Base-by-base conservation (phyloP, 768 basidiomycete species). In the Boletellus sp. region DNA sequence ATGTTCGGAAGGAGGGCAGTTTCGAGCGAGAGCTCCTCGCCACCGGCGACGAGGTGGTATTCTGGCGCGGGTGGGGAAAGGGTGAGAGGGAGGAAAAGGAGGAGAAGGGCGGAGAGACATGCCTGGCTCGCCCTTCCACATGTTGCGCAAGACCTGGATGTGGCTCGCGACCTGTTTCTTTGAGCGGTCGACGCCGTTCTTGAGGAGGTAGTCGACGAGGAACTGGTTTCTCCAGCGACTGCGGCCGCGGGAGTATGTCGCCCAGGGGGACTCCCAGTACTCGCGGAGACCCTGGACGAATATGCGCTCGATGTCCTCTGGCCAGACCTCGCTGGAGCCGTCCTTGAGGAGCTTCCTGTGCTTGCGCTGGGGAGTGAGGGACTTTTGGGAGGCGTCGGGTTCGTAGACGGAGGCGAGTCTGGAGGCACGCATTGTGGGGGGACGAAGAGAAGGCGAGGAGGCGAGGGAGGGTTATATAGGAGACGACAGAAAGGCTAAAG, bases 151-250 rank as follows among this genome's bases (percentile, higher is more conserved):
- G 48, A 90, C 88, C 62, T 91, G 89, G 45, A 91, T 87, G 60
- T 91, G 89, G 66, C 85, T 87, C n/a, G 89, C 89, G 55, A 91
- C 89, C 67, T 91, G 89, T 67, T 91, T 90, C 76, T 90, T 90
- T 39, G 86, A 78, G 36, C 89, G 83, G 23, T 76, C 76, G 63
- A 91, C 79, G 48, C 84, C 85, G 33, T 75, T 72, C 55, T 80
- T 83, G 48, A 83, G 75, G 51, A 91, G 79, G 60, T 87, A 85
- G 55, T 90, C 87, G 63, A 90, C 88, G 54, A 91, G 79, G 64
- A 85, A 91, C 70, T 90, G 87, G 70, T 90, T 90, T 45, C 88
- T 79, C 85, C 85, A 87, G 50, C 87, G 74, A 57, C 83, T 85
- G 59, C 88, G 82, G 28, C 88, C 87, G 19, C 85, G 82, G 26